Base-by-base conservation (phyloP, 176 grass and related monocot species). In the Carex myosuroides region DNA sequence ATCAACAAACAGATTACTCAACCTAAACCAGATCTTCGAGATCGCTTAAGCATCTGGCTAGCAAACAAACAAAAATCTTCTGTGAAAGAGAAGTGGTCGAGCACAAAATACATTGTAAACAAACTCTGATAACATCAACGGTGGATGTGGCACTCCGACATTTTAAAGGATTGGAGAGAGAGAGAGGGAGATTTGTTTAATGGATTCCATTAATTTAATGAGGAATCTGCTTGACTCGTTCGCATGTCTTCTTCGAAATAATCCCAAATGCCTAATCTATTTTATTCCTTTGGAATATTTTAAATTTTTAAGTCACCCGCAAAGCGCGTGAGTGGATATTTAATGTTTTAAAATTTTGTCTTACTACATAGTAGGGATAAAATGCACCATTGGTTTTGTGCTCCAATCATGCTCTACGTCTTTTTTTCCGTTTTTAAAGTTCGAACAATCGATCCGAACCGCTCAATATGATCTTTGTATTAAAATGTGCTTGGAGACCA, bases 261-360 rank as follows among this genome's bases (percentile, higher is more conserved):
- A 75, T 29, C 10, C 42, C 11, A 66, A 66, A 66, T 66, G n/a
- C 20, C 71, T 3, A 12, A 75, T 30, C 12, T 9, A 52, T 75
- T 75, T 52, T 75, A 72, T 50, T 42, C n/a, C 41, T 13, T 13
- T 13, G 42, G 70, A 48, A 73, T 22, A 30, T 13, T 53, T 20
- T 21, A 3, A 13, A 16, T 26, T 74, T 50, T 53, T 54, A 16
- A 75, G 46, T 75, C 71, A 75, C 46, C 4, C 22, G 22, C 21
- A 30, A 76, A 76, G 48, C 72, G 48, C 48, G 72, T 76, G 72
- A 76, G 72, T 76, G 72, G 72, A 77, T 77, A 56, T 32, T 30
- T 56, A 22, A 77, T 55, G 22, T 48, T 8, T 30, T 16, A 0
- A 18, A 26, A 21, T 75, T 52, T 52, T 26, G 10, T 53, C 10